A percentile compares a stretch with the other conserved stretches of the same genome.
Evolutionary conservation across 2,329 filamentous ascomycete genomes (phyloP).

Genomic region (Calonectria naviculata): DNA sequence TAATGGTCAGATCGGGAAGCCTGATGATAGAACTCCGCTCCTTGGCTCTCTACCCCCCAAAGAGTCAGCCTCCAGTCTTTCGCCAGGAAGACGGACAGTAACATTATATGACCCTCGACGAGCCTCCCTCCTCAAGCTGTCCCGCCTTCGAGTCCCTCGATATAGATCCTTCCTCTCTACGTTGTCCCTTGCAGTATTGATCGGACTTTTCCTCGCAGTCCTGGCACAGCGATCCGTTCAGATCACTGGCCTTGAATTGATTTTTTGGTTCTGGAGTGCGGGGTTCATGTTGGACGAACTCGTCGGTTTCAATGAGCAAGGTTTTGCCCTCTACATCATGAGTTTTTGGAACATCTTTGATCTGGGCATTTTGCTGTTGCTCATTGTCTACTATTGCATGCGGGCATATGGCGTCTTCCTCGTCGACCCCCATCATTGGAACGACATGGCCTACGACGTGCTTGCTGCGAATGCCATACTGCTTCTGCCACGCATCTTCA

Average conservation of each 20-base stretch:
- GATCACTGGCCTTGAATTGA: slow-evolving; percentile 85
- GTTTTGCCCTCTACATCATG: slow-evolving; percentile 96
- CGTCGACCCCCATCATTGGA: slow-evolving; percentile 78
- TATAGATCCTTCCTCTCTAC: slow-evolving; percentile 94
- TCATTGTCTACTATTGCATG: slow-evolving; percentile 91
- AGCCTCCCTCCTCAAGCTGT: slow-evolving; percentile 91
- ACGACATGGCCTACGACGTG: slow-evolving; percentile 92
- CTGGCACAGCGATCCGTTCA: slow-evolving; percentile 78
- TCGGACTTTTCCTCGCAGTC: slow-evolving; percentile 87
- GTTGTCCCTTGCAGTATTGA: slow-evolving; percentile 84
- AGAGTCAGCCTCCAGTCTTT: slow-evolving; percentile 45
- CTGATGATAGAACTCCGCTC: slow-evolving; percentile 63
- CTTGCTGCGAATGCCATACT: slow-evolving; percentile 91
- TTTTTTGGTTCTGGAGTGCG: slow-evolving; percentile 98
- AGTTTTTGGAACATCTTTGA: slow-evolving; percentile 99
- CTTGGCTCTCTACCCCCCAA: slow-evolving; percentile 52
- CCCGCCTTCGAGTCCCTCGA: slow-evolving; percentile 87
- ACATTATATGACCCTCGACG: slow-evolving; percentile 91
- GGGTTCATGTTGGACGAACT: slow-evolving; percentile 98
- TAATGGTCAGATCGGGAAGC: slow-evolving; percentile 43
- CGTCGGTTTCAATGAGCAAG: slow-evolving; percentile 96
- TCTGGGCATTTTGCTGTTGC: slow-evolving; percentile 85
- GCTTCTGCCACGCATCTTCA: slow-evolving; percentile 90
- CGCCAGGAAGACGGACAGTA: slow-evolving; percentile 75
- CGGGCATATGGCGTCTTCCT: slow-evolving; percentile 89